Evolutionary conservation across 2,329 filamentous ascomycete species (phyloP).

Genomic region (Alternaria metachromatica): DNA sequence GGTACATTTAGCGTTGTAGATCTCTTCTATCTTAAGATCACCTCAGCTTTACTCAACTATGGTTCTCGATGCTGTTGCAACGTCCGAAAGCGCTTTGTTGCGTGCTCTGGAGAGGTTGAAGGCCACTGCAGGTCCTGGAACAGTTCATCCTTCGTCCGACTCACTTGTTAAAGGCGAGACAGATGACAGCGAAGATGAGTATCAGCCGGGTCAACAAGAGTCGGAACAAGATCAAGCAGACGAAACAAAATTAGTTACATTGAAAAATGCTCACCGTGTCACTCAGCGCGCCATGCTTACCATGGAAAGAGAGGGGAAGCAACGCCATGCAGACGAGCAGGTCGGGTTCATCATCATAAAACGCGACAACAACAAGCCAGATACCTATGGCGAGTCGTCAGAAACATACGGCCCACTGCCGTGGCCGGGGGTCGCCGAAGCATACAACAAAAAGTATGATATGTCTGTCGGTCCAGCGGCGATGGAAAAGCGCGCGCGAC

Average conservation of each 20-base stretch:
- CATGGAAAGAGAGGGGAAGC: neutral
- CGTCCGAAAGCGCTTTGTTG: neutral
- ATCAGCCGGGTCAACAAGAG: neutral
- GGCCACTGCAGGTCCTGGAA: neutral
- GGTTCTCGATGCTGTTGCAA: neutral
- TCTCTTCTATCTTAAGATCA: neutral
- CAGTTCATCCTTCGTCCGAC: neutral
- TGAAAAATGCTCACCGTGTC: neutral
- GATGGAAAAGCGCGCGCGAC: constrained; percentile 17
- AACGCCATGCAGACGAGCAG: constrained; percentile 8
- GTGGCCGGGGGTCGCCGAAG: constrained; percentile 10
- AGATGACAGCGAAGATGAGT: neutral
- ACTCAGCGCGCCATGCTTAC: neutral
- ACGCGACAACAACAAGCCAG: constrained; percentile 20
- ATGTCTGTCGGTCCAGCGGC: constrained; percentile 8
- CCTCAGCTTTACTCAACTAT: neutral
- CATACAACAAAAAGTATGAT: constrained; percentile 15
- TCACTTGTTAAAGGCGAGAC: neutral
- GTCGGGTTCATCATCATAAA: constrained; percentile 15
- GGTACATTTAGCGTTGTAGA: neutral
- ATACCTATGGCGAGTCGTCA: constrained; percentile 14
- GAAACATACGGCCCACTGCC: constrained; percentile 7
- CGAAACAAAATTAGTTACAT: too few species aligned
- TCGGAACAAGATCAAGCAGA: neutral
- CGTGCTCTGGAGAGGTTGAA: neutral